Conservation (phyloP, 257 asterid genomes). For the Gentiana dahurica region DNA sequence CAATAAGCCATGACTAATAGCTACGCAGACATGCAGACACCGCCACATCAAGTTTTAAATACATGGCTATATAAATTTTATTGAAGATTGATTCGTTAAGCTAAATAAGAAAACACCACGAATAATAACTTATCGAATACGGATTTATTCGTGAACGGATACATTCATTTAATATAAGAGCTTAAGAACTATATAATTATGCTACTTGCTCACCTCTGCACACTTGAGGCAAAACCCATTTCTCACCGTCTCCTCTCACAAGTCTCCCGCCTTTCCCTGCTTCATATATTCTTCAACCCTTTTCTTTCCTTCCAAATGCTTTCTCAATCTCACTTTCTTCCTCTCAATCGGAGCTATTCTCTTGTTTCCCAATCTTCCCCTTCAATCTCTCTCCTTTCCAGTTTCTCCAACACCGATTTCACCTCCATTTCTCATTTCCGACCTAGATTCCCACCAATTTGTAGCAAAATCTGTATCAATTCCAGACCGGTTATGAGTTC, state of each 20-base stretch:
- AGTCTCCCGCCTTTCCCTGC: constrained; percentile 10
- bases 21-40: no score
- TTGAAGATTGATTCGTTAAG: no score
- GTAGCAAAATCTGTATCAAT: background rate
- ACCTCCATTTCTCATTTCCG: background rate
- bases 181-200: no score
- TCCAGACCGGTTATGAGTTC: constrained; percentile 9
- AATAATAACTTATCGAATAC: no score
- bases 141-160: no score
- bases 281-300: background rate
- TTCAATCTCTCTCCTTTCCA: constrained; percentile 11
- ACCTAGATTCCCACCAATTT: background rate
- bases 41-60: no score
- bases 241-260: background rate
- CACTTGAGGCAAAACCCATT: no score
- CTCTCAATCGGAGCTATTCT: constrained; percentile 21
- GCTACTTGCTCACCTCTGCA: no score
- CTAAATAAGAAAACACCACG: no score
- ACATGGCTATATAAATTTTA: no score
- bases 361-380: constrained; percentile 16
- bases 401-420: background rate
- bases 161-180: no score
- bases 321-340: constrained; percentile 28
- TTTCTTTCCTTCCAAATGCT: constrained; percentile 32
- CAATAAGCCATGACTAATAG: no score